Conservation (phyloP, 1,139 yeast genomes). For the Saccharomycopsis hybrid region DNA sequence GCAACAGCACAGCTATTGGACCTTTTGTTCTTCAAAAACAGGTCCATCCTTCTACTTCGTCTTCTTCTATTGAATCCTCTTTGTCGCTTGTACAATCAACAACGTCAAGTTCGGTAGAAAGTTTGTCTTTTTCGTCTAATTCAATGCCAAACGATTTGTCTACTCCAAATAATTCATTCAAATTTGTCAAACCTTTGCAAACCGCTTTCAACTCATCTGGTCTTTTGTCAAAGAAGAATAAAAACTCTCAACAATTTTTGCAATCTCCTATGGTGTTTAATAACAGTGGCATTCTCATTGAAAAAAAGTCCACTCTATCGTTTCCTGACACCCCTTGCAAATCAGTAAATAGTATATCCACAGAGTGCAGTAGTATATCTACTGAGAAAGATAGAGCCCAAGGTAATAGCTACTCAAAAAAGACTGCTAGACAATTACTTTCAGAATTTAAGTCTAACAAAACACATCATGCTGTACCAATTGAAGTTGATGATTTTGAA, state of each 20-base stretch:
- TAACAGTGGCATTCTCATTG: constrained; percentile 16
- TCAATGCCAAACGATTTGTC: constrained; percentile 29
- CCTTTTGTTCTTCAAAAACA: constrained; percentile 6
- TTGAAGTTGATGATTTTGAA: background rate
- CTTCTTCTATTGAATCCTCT: constrained; percentile 13
- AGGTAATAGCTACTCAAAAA: constrained; percentile 14
- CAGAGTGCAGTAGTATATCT: background rate
- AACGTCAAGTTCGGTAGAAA: constrained; percentile 24
- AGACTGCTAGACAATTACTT: constrained; percentile 12
- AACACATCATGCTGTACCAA: background rate
- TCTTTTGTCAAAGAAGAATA: constrained; percentile 46
- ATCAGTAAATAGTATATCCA: constrained; percentile 31
- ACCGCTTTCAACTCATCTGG: constrained; percentile 80
- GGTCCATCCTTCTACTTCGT: constrained; percentile 11
- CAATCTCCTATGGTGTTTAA: constrained; percentile 28
- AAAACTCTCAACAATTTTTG: background rate
- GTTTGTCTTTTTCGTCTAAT: constrained; percentile 29
- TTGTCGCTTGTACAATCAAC: constrained; percentile 13
- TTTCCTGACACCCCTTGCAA: constrained; percentile 79
- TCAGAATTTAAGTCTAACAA: constrained; percentile 12
- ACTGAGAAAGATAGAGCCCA: constrained; percentile 19
- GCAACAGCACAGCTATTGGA: background rate
- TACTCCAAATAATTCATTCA: constrained; percentile 41
- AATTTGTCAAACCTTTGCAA: constrained; percentile 75
- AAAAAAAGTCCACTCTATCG: constrained; percentile 6